Percentiles rank a stretch among this genome's conserved stretches.
These are phyloP conservation scores for Fusarium sp. DNA, from an alignment of 2,329 filamentous ascomycete species.

Conservation along the genomic window DNA sequence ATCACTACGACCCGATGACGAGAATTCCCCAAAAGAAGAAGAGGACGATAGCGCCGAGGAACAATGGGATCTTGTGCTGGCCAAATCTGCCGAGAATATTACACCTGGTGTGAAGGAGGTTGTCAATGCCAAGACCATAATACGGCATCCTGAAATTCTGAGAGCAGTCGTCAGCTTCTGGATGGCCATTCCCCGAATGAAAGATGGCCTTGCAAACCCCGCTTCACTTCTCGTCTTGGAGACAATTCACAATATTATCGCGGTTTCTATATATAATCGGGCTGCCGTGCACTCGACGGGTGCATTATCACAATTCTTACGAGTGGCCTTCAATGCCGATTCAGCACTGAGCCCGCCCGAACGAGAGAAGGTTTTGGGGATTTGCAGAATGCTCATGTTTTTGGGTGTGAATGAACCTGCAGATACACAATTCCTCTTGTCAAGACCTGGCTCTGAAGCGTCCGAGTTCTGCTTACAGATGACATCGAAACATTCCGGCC, in stretches of 20 bases:
- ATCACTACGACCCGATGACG: slow-evolving; percentile 45
- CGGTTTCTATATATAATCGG: slow-evolving; percentile 73
- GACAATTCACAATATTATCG: slow-evolving; percentile 65
- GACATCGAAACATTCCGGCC: slow-evolving; percentile 76
- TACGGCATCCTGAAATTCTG: slow-evolving; percentile 70
- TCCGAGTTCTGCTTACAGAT: slow-evolving; percentile 77
- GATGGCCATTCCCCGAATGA: slow-evolving; percentile 65
- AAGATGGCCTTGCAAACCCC: slow-evolving; percentile 54
- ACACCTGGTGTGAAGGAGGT: slow-evolving; percentile 56
- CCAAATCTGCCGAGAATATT: slow-evolving; percentile 49
- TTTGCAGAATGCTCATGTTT: slow-evolving; percentile 75
- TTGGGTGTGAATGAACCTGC: slow-evolving; percentile 82
- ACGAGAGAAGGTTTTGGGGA: slow-evolving; percentile 65
- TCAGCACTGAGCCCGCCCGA: slow-evolving; percentile 63
- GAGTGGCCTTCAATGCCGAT: slow-evolving; percentile 64
- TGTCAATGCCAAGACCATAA: slow-evolving; percentile 58
- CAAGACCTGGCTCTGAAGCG: slow-evolving; percentile 59
- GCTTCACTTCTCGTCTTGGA: slow-evolving; percentile 72
- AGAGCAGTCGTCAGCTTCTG: slow-evolving; percentile 69
- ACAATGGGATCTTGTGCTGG: slow-evolving; percentile 50
- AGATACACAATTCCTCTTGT: slow-evolving; percentile 79
- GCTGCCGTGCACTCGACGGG: slow-evolving; percentile 76
- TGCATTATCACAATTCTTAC: slow-evolving; percentile 71
- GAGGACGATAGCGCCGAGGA: slow-evolving; percentile 48
- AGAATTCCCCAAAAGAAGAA: slow-evolving; percentile 34